Base-by-base conservation (phyloP, 1,284 basidiomycete species). In the Ceratobasidium sp. region DNA sequence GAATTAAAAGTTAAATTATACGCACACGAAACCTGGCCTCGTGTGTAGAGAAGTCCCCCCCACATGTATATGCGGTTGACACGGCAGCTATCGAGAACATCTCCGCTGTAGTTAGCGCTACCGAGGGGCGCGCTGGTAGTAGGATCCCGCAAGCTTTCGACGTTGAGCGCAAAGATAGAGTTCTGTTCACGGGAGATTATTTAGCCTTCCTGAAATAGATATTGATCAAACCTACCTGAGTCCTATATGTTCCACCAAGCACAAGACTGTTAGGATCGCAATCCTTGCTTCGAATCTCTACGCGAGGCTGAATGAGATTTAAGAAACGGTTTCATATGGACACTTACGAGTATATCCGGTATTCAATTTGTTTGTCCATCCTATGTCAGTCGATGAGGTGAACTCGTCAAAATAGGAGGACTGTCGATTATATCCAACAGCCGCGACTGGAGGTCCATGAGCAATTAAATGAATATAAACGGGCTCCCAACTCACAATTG, bases 41-140 rank as follows among this genome's bases (percentile, higher is more conserved):
- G 33, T 72, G 67, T 1, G 56, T 60, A 6, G 67, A 29, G 24
- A 59, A 72, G 17, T 72, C 56, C 29, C 54, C n/a, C 67, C 56
- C 59, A 36, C 67, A 72, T 72, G 67, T 72, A 72, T 44, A 72
- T 72, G 31, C 67, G 36, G 48, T 72, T 60, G 27, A 72, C 67
- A 27, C 67, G 67, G 45, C 67, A 72, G 56, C 67, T 72, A 36
- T 72, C 67, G 67, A 72, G 67, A 4, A 57, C 56, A 22, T 72
- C 56, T 17, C 67, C 67, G 22, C 56, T 72, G n/a, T 60, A 60
- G 24, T 72, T 72, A 6, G 56, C 67, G 47, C 67, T 60, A 6
- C 67, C 67, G 15, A 72, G 48, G 22, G 56, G 67, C 8, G 67
- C 67, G 29, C 22, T 60, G 11, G 41, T 72, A n/a, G 15, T 19